Evolutionary conservation across 768 basidiomycete genomes (phyloP).

Genomic region (Plicaturopsis crispa): DNA sequence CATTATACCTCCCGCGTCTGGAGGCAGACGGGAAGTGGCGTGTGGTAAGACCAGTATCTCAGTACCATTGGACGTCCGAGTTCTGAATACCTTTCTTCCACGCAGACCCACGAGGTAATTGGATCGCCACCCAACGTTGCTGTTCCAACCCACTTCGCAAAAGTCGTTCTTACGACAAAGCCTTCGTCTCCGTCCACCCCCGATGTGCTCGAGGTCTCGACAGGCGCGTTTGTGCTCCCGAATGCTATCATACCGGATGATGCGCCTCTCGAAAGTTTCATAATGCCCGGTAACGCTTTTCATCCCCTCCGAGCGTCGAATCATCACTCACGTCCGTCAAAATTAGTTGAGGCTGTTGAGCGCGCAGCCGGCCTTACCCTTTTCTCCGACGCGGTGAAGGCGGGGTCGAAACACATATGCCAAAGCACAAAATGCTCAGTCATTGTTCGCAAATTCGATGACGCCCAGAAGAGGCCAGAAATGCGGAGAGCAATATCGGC

Average conservation of each 20-base stretch:
- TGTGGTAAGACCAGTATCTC: conserved; percentile 53
- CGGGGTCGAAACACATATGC: conserved; percentile 78
- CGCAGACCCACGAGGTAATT: conserved; percentile 89
- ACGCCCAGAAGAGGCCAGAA: conserved; percentile 64
- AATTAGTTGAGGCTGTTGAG: conserved; percentile 85
- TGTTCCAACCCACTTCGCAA: conserved; percentile 98
- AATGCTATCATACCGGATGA: conserved; percentile 90
- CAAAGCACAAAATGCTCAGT: conserved; percentile 83
- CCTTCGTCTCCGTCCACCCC: conserved; percentile 70
- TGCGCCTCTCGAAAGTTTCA: conserved; percentile 70
- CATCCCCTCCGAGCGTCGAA: not conserved
- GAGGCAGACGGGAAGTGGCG: conserved; percentile 92
- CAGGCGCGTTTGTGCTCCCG: conserved; percentile 93
- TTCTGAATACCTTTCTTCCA: conserved; percentile 1
- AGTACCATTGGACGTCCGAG: not conserved
- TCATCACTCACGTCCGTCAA: not conserved
- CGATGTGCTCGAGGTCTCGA: conserved; percentile 65
- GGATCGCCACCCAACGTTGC: conserved; percentile 84
- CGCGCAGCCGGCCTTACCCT: conserved; percentile 79
- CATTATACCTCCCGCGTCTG: conserved; percentile 86
- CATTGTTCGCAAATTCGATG: conserved; percentile 84
- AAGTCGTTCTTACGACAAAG: conserved; percentile 78
- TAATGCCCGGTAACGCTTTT: conserved; percentile 60
- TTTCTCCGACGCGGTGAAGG: conserved; percentile 79
- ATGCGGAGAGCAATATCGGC: conserved; percentile 46